Percentiles rank a stretch among this genome's conserved stretches.
Evolutionary conservation across 495 filamentous ascomycete genomes (phyloP).

Genomic region (Aspergillus bridgeri): DNA sequence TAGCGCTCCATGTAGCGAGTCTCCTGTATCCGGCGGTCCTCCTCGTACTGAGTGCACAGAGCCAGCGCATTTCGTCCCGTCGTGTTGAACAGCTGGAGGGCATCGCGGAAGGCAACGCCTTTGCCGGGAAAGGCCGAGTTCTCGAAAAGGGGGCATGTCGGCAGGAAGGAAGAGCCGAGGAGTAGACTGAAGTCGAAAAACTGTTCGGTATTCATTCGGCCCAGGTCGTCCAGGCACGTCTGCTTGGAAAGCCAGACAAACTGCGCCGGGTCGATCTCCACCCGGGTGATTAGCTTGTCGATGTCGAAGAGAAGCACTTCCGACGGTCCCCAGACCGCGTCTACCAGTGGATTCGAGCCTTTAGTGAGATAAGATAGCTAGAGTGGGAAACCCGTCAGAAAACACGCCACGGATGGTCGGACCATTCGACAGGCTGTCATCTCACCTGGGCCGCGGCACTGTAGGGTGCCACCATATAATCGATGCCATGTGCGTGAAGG

Average conservation of each 20-base stretch:
- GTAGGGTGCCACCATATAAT: constrained; percentile 87
- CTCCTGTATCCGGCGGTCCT: constrained; percentile 66
- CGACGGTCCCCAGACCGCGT: constrained; percentile 79
- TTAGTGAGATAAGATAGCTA: constrained; percentile 82
- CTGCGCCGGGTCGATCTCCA: constrained; percentile 63
- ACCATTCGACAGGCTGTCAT: not conserved
- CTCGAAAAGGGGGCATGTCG: constrained; percentile 70
- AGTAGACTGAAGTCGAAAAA: constrained; percentile 84
- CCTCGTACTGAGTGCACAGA: constrained; percentile 65
- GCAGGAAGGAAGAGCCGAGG: constrained; percentile 75
- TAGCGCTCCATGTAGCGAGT: constrained; percentile 79
- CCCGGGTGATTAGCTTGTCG: constrained; percentile 73
- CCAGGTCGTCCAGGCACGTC: constrained; percentile 64
- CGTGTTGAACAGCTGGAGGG: constrained; percentile 66
- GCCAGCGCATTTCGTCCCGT: constrained; percentile 58
- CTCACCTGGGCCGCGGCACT: constrained; percentile 83
- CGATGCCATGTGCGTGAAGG: constrained; percentile 62
- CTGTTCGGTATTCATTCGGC: constrained; percentile 62
- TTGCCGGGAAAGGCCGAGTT: constrained; percentile 47
- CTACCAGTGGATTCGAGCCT: constrained; percentile 62
- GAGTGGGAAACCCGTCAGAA: constrained; percentile 8
- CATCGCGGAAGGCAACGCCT: constrained; percentile 57
- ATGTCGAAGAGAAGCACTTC: constrained; percentile 86
- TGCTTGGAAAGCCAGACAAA: constrained; percentile 73
- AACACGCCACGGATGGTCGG: not conserved